These are phyloP conservation scores for Curvularia eragrostidis DNA, from an alignment of 2,329 filamentous ascomycete genomes.

Conservation along the genomic window DNA sequence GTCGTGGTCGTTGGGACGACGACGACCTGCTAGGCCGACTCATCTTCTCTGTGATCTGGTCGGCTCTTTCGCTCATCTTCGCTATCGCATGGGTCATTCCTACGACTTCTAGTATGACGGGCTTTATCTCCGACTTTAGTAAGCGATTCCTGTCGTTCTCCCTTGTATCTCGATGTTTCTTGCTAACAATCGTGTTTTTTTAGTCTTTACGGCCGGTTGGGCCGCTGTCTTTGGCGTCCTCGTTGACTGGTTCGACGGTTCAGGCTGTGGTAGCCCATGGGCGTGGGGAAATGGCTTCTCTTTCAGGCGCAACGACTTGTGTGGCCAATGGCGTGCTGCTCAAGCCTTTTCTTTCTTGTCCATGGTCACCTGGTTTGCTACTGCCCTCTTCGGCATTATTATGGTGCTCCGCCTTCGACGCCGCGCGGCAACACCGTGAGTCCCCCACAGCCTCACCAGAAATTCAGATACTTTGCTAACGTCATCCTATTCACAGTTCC, in stretches of 20 bases:
- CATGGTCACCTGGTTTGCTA: slow-evolving; percentile 73
- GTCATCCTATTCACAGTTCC: neutral
- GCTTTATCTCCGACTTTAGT: slow-evolving; percentile 72
- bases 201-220: slow-evolving; percentile 71
- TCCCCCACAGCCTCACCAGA: neutral
- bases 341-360: slow-evolving; percentile 76
- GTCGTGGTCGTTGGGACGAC: slow-evolving; percentile 30
- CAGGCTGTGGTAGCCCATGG: slow-evolving; percentile 40
- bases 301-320: slow-evolving; percentile 53
- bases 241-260: slow-evolving; percentile 35
- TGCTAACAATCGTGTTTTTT: neutral
- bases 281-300: slow-evolving; percentile 63
- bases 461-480: neutral
- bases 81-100: slow-evolving; percentile 75
- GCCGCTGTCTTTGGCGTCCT: slow-evolving; percentile 59
- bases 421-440: slow-evolving; percentile 18
- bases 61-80: slow-evolving; percentile 72
- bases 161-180: neutral
- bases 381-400: slow-evolving; percentile 43
- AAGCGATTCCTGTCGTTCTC: neutral
- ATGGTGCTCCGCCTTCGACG: slow-evolving; percentile 27
- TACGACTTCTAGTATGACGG: slow-evolving; percentile 69
- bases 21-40: slow-evolving; percentile 67
- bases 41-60: slow-evolving; percentile 77
- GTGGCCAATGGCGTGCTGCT: slow-evolving; percentile 72